phyloP scores from a whole-genome alignment of 1,284 basidiomycete species.

The Fomitopsis pinicola region DNA sequence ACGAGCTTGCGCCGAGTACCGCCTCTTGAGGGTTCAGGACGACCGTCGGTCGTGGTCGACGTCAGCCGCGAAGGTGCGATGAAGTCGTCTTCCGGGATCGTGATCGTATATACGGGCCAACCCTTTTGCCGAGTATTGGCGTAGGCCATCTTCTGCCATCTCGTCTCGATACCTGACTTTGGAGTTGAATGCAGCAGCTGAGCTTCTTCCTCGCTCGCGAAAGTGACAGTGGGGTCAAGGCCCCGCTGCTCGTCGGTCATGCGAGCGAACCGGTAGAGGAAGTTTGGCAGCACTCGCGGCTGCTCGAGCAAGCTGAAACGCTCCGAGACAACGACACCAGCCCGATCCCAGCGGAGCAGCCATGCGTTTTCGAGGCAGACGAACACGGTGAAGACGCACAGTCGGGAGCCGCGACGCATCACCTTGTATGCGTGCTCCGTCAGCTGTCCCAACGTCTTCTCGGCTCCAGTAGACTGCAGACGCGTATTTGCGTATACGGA shows the following conservation, averaged over 20 bases:
- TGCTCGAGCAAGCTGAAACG: not conserved
- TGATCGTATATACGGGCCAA: not conserved
- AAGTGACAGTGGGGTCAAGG: conserved; percentile 3
- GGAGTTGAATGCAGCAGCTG: not conserved
- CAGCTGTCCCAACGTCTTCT: no score
- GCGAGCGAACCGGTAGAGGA: conserved; percentile 9
- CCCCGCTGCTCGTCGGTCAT: conserved; percentile 4
- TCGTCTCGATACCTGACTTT: not conserved
- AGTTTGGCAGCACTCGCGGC: not conserved
- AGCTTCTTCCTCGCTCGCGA: not conserved
- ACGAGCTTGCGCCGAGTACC: not conserved
- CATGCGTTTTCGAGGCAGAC: not conserved
- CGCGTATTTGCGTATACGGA: no score
- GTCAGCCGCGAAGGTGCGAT: not conserved
- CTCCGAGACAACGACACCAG: conserved; percentile 6
- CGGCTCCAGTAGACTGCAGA: no score
- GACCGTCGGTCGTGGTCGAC: not conserved
- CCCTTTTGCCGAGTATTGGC: not conserved
- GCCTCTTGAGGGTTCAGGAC: not conserved
- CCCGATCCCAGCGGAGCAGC: conserved; percentile 6
- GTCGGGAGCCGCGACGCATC: not conserved
- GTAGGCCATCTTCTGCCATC: not conserved
- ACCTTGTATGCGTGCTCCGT: no score
- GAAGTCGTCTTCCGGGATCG: not conserved
- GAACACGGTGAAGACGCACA: conserved; percentile 1